Percentiles rank a stretch among this genome's conserved stretches.
Conservation (phyloP, 2,329 filamentous ascomycete genomes). For the Colletotrichum brevisporum region DNA sequence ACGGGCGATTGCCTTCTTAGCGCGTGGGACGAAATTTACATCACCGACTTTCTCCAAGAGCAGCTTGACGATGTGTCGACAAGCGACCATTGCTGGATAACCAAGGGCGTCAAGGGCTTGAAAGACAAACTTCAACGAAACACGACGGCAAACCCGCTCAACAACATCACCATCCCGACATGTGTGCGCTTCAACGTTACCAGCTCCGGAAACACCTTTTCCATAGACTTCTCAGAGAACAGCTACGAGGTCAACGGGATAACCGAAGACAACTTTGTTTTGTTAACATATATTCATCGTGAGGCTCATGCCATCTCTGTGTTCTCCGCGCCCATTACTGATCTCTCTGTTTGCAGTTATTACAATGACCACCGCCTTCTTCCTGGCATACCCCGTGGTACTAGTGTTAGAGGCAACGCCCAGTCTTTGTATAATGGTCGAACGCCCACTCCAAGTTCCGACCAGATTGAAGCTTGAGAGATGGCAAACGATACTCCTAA, state of each 20-base stretch:
- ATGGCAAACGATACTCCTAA: constrained; percentile 30
- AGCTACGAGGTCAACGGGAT: constrained; percentile 24
- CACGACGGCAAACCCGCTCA: constrained; percentile 27
- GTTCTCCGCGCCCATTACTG: neutral
- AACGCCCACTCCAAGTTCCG: constrained; percentile 24
- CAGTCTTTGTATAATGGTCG: constrained; percentile 31
- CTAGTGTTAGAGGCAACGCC: constrained; percentile 25
- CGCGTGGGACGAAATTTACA: constrained; percentile 30
- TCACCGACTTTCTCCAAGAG: constrained; percentile 34
- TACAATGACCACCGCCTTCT: constrained; percentile 29
- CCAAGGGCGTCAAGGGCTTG: constrained; percentile 30
- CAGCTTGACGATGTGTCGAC: constrained; percentile 21
- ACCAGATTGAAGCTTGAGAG: constrained; percentile 18
- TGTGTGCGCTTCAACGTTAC: constrained; percentile 29
- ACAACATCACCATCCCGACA: constrained; percentile 33
- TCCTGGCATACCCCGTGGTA: constrained; percentile 30
- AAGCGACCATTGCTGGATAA: constrained; percentile 34
- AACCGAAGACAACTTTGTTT: constrained; percentile 8
- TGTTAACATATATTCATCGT: constrained; percentile 34
- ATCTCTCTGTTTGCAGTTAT: constrained; percentile 6
- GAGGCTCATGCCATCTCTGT: neutral
- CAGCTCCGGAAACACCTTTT: constrained; percentile 25
- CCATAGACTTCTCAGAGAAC: constrained; percentile 28
- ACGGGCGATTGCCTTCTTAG: constrained; percentile 10
- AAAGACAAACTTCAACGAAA: constrained; percentile 22